These are phyloP conservation scores for Calonectria ilicicola DNA, from an alignment of 2,329 filamentous ascomycete genomes.

Conservation along the genomic window DNA sequence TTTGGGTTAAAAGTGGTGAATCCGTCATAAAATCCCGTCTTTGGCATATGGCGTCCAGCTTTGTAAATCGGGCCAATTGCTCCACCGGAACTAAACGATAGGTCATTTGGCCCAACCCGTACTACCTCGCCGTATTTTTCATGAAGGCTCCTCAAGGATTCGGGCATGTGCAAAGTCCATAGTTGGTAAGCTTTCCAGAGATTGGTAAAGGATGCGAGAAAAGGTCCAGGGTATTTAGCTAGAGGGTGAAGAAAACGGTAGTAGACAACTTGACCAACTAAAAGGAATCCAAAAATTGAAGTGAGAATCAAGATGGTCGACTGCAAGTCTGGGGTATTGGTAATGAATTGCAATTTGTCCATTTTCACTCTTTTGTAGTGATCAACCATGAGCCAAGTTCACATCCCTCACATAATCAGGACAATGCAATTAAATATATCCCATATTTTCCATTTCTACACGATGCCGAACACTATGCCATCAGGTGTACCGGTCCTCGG, in stretches of 20 bases:
- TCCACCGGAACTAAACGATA: conserved; percentile 9
- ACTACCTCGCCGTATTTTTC: conserved; percentile 14
- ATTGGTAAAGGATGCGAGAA: conserved; percentile 6
- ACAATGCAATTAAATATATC: neutral
- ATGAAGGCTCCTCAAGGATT: neutral
- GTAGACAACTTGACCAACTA: neutral
- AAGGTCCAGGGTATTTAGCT: conserved; percentile 10
- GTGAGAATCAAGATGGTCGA: neutral
- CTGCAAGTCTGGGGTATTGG: neutral
- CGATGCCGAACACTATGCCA: neutral
- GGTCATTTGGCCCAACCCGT: conserved; percentile 8
- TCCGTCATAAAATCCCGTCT: conserved; percentile 20
- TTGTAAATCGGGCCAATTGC: conserved; percentile 17
- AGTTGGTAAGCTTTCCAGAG: conserved; percentile 11
- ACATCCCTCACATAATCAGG: neutral
- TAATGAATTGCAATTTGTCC: neutral
- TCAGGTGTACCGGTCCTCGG: neutral
- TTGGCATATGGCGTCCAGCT: conserved; percentile 2
- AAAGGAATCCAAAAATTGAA: neutral
- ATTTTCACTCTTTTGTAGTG: neutral
- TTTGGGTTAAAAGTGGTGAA: conserved; percentile 23
- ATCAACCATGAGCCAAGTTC: neutral
- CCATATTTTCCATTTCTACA: neutral
- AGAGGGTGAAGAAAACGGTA: conserved; percentile 8
- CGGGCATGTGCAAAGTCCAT: conserved; percentile 18